Conservation (phyloP, 306 rosid genomes). For the Pyrus communis region DNA sequence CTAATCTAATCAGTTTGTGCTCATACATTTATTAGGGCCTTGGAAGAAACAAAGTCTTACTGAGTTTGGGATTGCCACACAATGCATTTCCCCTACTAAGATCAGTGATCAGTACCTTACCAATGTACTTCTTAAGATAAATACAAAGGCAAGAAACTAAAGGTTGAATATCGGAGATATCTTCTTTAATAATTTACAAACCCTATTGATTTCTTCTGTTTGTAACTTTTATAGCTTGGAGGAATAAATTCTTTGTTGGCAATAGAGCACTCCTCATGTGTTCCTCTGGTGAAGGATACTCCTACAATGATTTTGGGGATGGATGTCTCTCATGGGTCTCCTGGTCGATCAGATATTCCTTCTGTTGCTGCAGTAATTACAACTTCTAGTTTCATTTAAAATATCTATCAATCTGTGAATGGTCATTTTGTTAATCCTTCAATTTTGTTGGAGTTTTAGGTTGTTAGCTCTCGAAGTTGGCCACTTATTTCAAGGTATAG, state of each 20-base stretch:
- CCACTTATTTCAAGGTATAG: constrained; percentile 86
- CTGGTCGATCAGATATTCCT: constrained; percentile 62
- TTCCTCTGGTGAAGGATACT: constrained; percentile 64
- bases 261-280: constrained; percentile 56
- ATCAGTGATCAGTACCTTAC: constrained; percentile 75
- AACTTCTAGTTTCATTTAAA: neutral
- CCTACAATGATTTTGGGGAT: constrained; percentile 92
- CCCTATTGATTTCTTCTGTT: constrained; percentile 1
- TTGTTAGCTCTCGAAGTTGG: constrained; percentile 85
- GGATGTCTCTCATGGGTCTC: constrained; percentile 87
- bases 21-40: constrained; percentile 51
- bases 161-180: neutral
- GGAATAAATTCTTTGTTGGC: constrained; percentile 85
- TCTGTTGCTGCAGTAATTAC: constrained; percentile 77
- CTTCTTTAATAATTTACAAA: neutral
- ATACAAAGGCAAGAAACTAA: constrained; percentile 64
- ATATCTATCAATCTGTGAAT: constrained; percentile 4
- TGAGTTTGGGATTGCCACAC: constrained; percentile 70
- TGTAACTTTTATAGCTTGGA: constrained; percentile 52
- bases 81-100: constrained; percentile 77
- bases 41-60: constrained; percentile 83
- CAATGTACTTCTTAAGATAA: constrained; percentile 85
- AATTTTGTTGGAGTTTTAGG: constrained; percentile 30
- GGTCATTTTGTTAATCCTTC: constrained; percentile 20
- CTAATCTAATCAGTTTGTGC: constrained; percentile 1